Evolutionary conservation across 176 grass and related monocot species (phyloP).

Genomic region (Alloteropsis semialata): DNA sequence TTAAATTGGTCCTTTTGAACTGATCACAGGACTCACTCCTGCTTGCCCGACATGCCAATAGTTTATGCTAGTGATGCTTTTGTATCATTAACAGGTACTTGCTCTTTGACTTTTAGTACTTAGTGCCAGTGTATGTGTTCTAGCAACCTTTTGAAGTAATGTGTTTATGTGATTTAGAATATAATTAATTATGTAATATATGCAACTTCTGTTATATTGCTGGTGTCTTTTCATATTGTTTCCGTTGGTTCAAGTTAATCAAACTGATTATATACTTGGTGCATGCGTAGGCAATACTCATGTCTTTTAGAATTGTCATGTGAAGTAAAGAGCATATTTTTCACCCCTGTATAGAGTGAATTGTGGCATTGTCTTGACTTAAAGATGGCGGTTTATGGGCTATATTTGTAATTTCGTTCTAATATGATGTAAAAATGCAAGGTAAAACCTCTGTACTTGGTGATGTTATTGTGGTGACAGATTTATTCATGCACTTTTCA

Average conservation of each 20-base stretch:
- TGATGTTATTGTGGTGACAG: slow-evolving; percentile 15
- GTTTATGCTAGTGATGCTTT: slow-evolving; percentile 91
- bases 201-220: neutral
- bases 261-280: neutral
- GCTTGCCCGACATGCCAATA: slow-evolving; percentile 83
- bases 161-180: neutral
- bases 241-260: neutral
- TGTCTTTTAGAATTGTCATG: neutral
- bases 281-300: neutral
- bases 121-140: slow-evolving; percentile 13
- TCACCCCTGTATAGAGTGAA: neutral
- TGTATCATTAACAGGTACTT: slow-evolving; percentile 72
- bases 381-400: neutral
- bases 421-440: neutral
- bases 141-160: neutral
- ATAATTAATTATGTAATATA: neutral
- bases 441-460: neutral
- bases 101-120: slow-evolving; percentile 12
- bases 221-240: neutral
- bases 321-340: slow-evolving; percentile 1
- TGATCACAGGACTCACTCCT: slow-evolving; percentile 68
- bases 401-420: neutral
- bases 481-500: neutral
- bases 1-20: slow-evolving; percentile 33
- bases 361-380: neutral